Percentiles rank a stretch among this genome's conserved stretches.
phyloP scores from a whole-genome alignment of 257 asterid genomes.

The Apocynum venetum region DNA sequence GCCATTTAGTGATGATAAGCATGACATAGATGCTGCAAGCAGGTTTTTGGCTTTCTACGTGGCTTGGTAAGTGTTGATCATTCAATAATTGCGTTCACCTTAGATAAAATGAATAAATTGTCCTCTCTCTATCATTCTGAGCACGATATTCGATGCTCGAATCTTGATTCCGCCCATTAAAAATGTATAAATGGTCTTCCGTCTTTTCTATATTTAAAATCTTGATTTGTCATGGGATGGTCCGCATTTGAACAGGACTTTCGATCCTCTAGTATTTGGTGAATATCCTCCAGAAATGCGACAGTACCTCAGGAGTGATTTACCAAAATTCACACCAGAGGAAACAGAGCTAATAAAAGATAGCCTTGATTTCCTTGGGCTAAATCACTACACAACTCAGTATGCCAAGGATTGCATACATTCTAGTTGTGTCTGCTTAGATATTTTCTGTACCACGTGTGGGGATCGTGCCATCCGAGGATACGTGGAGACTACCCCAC shows the following conservation, averaged over 20 bases:
- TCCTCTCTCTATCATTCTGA: too few relatives aligned
- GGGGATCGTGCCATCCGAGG: constrained; percentile 56
- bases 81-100: neutral
- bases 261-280: constrained; percentile 76
- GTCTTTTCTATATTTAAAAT: neutral
- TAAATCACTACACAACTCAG: constrained; percentile 66
- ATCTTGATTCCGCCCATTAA: too few relatives aligned
- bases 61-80: constrained; percentile 45
- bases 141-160: neutral
- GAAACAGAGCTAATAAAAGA: constrained; percentile 42
- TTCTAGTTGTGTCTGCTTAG: constrained; percentile 44
- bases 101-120: too few relatives aligned
- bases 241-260: constrained; percentile 32
- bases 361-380: constrained; percentile 72
- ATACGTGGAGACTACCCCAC: constrained; percentile 32
- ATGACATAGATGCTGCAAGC: constrained; percentile 48
- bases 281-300: constrained; percentile 81
- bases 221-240: neutral
- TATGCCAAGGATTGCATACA: constrained; percentile 59
- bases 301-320: constrained; percentile 36
- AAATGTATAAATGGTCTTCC: neutral
- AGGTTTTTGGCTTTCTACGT: constrained; percentile 49
- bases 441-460: constrained; percentile 37
- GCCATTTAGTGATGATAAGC: constrained; percentile 41
- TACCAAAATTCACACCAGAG: constrained; percentile 53